These are phyloP conservation scores for Apiospora arundinis DNA, from an alignment of 2,329 filamentous ascomycete species.

Conservation along the genomic window DNA sequence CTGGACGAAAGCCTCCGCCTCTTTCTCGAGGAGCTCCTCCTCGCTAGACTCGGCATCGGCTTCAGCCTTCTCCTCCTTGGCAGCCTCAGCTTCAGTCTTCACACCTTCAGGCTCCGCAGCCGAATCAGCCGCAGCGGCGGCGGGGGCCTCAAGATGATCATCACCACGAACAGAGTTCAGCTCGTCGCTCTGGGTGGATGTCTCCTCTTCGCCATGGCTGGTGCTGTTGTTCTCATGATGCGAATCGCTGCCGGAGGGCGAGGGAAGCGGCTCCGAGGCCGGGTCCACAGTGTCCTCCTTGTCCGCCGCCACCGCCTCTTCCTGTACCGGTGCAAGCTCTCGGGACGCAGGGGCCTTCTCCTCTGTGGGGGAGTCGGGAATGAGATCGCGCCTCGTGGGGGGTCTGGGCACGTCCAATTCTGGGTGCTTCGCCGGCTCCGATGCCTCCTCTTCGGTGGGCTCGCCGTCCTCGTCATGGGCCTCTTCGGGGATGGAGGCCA, in stretches of 20 bases:
- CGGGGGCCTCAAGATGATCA: background rate
- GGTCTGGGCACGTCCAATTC: background rate
- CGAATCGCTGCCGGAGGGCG: constrained; percentile 6
- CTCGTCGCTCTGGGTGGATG: background rate
- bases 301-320: background rate
- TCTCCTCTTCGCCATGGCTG: background rate
- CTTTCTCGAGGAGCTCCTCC: background rate
- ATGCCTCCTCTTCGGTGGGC: background rate
- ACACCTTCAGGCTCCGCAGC: background rate
- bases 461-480: background rate
- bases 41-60: constrained; percentile 10
- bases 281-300: background rate
- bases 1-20: background rate
- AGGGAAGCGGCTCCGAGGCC: background rate
- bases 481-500: background rate
- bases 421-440: background rate
- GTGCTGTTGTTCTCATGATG: background rate
- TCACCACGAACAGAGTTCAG: background rate
- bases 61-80: background rate
- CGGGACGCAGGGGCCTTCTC: background rate
- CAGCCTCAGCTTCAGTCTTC: background rate
- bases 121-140: background rate
- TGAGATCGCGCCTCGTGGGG: background rate
- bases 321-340: background rate
- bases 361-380: background rate